Evolutionary conservation across 148 eudicot genomes (phyloP), one percentile per base, ranked within the genome.

Genomic region (Arctostaphylos glauca): DNA sequence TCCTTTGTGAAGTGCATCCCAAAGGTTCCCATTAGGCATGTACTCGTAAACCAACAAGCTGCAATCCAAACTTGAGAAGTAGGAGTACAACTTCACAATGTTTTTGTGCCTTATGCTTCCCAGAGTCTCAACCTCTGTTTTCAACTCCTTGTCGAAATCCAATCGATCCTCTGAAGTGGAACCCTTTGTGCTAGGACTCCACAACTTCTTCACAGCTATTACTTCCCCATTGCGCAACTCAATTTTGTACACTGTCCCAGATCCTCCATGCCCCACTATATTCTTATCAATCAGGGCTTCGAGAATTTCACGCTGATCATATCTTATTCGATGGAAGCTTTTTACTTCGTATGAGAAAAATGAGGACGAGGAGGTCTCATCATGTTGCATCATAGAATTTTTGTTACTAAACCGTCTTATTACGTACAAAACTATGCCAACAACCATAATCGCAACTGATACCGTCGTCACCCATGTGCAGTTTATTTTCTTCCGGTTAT

Each of bases 101-200:
- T 93, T 96, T 87, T 94, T 94, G 93, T 96, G 99, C 86, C 99
- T 88, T 76, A 96, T 89, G 85, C 87, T 92, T 77, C 98, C 98
- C 25, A 96, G 89, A 80, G 99, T 92, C 77, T 91, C 97, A 48
- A 96, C 98, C 88, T 96, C 99, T 1, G 98, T 92, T 84, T 93
- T 89, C 78, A 96, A 85, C 83, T 91, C 98, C 81, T 86, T 93
- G 90, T 92, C 86, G 12, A 90, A 68, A 55, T 86, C 72, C 46
- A 89, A 41, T 41, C 85, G 89, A 77, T 92, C 92, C 18, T 88
- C 92, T 9, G 94, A 86, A 19, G 79, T 77, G 19, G 79, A 84
- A 77, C 90, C 90, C 84, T 93, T 96, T 71, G 86, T 80, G 74
- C 88, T 91, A 25, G 73, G 93, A 82, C 94, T 92, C 99, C 95